A percentile compares a stretch with the other conserved stretches of the same genome.
phyloP scores from a whole-genome alignment of 2,329 filamentous ascomycete species.

The Penicillium sp. region DNA sequence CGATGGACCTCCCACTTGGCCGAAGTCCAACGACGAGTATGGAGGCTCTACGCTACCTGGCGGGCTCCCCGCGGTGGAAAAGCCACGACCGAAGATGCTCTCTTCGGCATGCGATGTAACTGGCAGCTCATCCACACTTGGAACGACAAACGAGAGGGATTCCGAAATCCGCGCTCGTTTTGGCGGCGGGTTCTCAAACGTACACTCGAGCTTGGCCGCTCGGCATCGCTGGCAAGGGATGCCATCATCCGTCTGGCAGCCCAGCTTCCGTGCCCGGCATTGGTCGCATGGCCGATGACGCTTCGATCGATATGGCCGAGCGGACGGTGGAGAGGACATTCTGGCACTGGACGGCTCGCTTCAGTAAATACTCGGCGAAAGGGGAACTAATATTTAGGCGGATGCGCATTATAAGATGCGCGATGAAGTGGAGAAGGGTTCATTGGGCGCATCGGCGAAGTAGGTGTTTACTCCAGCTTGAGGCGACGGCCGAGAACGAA shows the following conservation, averaged over 20 bases:
- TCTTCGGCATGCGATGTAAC: conserved; percentile 6
- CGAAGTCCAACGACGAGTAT: conserved; percentile 22
- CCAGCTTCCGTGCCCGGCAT: conserved; percentile 38
- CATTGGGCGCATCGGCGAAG: background rate
- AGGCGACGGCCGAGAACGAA: background rate
- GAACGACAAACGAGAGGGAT: conserved; percentile 12
- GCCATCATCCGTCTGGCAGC: conserved; percentile 33
- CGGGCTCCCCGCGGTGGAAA: conserved; percentile 4
- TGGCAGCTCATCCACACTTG: conserved; percentile 13
- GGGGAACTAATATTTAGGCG: background rate
- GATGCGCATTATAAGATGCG: background rate
- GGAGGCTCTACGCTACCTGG: conserved; percentile 11
- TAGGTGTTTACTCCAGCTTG: background rate
- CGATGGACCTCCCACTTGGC: conserved; percentile 18
- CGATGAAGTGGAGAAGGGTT: background rate
- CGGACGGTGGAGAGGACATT: conserved; percentile 13
- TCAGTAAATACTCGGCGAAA: background rate
- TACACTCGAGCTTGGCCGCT: conserved; percentile 31
- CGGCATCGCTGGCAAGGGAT: conserved; percentile 33
- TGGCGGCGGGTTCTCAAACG: conserved; percentile 31
- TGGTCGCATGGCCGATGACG: conserved; percentile 40
- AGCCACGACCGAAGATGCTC: conserved; percentile 1
- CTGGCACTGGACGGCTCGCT: background rate
- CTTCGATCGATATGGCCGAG: conserved; percentile 40
- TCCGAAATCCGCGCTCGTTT: conserved; percentile 26